Base-by-base conservation (phyloP, 441 rosid genomes). In the Gossypium lobatum region DNA sequence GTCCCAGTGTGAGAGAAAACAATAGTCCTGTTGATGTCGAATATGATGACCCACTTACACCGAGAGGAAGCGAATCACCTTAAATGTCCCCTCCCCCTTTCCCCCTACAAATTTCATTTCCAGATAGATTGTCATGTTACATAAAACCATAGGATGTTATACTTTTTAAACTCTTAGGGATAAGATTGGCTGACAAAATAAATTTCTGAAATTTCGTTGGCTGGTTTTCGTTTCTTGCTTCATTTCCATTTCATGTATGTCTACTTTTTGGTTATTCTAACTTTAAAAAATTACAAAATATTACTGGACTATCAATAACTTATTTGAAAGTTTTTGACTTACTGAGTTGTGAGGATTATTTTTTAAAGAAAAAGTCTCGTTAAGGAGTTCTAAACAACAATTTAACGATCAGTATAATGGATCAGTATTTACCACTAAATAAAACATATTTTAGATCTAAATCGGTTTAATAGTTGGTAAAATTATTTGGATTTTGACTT, bases 31-130 rank as follows among this genome's bases (percentile, higher is more conserved):
- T 83, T 45, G 85, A 82, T 70, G 87, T 84, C 61, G 88, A 80
- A 23, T 69, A 79, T 17, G 91, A 82, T 64, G 83, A 75, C 70
- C 83, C 73, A 1, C 75, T 71, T 65, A 61, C 90, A 1, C 84
- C 86, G 11, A 80, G 84, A 82, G 90, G 88, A 81, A 85, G 87
- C 21, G 88, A 70, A 74, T 87, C 90, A n/a, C 88, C 90, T 48
- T 85, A 83, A 80, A 45, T 31, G 37, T 5, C 37, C 1, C 53
- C 3, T 6, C 13, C 52, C 11, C 6, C 42, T 39, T 23, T 17
- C 71, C 18, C 23, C 10, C 6, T 6, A 14, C 25, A 14, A 16
- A 13, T 25, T 3, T 52, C 6, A 1, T 68, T 68, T 68, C 46
- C 46, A 34, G 25, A 1, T 48, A 31, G 37, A 48, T 31, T 17